A percentile compares a stretch with the other conserved stretches of the same genome.
phyloP scores from a whole-genome alignment of 495 filamentous ascomycete genomes.

The Neurospora sp. region DNA sequence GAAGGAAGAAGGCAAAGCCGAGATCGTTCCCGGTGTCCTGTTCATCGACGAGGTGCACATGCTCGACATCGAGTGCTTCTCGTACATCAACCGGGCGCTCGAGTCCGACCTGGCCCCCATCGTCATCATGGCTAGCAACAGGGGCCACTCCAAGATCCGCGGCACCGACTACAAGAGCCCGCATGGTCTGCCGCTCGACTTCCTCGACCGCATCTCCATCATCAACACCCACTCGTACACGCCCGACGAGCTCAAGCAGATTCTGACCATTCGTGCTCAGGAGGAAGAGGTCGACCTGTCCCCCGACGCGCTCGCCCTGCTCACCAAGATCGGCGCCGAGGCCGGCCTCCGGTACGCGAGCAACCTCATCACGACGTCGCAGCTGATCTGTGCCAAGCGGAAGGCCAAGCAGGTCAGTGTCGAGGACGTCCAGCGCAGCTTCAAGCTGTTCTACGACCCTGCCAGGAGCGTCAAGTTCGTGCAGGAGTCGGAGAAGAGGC shows the following conservation, averaged over 20 bases:
- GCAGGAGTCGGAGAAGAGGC: slow-evolving; percentile 76
- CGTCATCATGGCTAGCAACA: slow-evolving; percentile 99
- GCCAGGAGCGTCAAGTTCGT: slow-evolving; percentile 83
- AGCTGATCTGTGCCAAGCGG: slow-evolving; percentile 69
- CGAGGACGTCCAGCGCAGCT: slow-evolving; percentile 87
- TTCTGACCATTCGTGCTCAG: slow-evolving; percentile 79
- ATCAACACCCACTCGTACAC: slow-evolving; percentile 90
- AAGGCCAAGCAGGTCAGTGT: slow-evolving; percentile 68
- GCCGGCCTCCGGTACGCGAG: slow-evolving; percentile 86
- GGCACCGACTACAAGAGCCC: slow-evolving; percentile 87
- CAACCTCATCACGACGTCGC: slow-evolving; percentile 89
- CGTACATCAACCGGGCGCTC: slow-evolving; percentile 92
- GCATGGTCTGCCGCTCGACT: slow-evolving; percentile 89
- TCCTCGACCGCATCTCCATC: slow-evolving; percentile 92
- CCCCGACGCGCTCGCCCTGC: slow-evolving; percentile 75
- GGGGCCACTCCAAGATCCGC: slow-evolving; percentile 82
- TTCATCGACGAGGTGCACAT: slow-evolving; percentile 99
- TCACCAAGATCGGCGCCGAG: slow-evolving; percentile 93
- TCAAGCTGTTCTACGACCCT: slow-evolving; percentile 86
- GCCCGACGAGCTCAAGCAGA: slow-evolving; percentile 77
- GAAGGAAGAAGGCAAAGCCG: slow-evolving; percentile 98
- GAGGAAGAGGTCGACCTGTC: slow-evolving; percentile 93
- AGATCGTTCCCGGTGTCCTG: slow-evolving; percentile 92
- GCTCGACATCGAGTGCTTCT: slow-evolving; percentile 98
- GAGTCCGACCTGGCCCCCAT: slow-evolving; percentile 91